Evolutionary conservation across 2,329 filamentous ascomycete genomes (phyloP).

Genomic region (Alternaria sp.): DNA sequence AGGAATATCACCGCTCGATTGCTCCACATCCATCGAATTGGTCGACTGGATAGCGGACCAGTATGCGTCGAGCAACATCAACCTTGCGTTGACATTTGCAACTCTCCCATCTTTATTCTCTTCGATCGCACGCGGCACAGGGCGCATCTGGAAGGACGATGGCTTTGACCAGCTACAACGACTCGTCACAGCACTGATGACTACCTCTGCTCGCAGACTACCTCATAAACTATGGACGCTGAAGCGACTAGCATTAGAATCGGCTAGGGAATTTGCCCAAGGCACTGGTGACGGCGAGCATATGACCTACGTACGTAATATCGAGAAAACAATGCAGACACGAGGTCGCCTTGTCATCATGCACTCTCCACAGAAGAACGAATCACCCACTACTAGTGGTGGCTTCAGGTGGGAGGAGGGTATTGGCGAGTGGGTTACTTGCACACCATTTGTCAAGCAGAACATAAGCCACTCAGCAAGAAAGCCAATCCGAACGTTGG

Average conservation of each 20-base stretch:
- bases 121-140: constrained; percentile 46
- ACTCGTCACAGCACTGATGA: constrained; percentile 41
- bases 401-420: constrained; percentile 57
- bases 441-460: constrained; percentile 49
- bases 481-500: constrained; percentile 31
- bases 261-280: constrained; percentile 50
- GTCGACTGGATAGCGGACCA: constrained; percentile 35
- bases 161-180: constrained; percentile 47
- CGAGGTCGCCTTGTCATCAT: constrained; percentile 38
- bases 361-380: constrained; percentile 40
- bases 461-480: constrained; percentile 20
- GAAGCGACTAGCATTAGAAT: constrained; percentile 49
- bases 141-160: constrained; percentile 45
- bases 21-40: constrained; percentile 19
- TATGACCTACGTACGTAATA: constrained; percentile 37
- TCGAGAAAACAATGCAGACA: constrained; percentile 45
- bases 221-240: constrained; percentile 48
- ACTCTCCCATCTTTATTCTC: constrained; percentile 43
- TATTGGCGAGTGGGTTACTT: constrained; percentile 57
- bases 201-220: constrained; percentile 29
- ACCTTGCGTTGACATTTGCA: constrained; percentile 32
- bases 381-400: constrained; percentile 35
- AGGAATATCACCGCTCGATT: constrained; percentile 16
- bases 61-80: constrained; percentile 34
- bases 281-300: constrained; percentile 37